phyloP scores from a whole-genome alignment of 1,284 basidiomycete genomes.

The Microbotryomycetes sp. region DNA sequence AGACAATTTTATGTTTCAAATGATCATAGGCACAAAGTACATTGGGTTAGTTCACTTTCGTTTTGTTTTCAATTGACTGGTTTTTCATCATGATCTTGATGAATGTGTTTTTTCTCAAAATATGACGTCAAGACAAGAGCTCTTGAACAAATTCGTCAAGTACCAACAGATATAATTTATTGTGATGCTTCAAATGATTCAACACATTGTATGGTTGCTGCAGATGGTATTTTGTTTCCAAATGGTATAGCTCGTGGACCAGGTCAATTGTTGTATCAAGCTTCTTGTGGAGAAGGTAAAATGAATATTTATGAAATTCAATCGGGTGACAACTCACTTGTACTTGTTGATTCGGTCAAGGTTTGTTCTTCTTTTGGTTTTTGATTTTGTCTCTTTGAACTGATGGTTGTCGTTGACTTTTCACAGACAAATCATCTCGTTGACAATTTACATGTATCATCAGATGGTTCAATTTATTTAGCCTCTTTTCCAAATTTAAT shows the following conservation, averaged over 20 bases:
- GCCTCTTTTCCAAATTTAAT: constrained; percentile 24
- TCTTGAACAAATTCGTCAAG: constrained; percentile 5
- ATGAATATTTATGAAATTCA: constrained; percentile 24
- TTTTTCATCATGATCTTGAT: too few relatives aligned
- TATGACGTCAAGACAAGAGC: constrained; percentile 17
- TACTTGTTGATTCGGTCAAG: constrained; percentile 14
- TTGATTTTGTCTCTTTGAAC: background rate
- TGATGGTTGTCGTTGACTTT: background rate
- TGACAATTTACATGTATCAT: constrained; percentile 32
- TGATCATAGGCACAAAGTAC: constrained; percentile 54
- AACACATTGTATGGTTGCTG: constrained; percentile 24
- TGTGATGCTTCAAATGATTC: constrained; percentile 16
- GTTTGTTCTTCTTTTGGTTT: background rate
- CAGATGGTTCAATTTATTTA: constrained; percentile 22
- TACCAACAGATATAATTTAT: constrained; percentile 28
- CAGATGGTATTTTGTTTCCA: constrained; percentile 26
- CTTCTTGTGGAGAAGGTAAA: constrained; percentile 14
- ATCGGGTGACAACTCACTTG: constrained; percentile 24
- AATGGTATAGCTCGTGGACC: constrained; percentile 30
- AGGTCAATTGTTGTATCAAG: constrained; percentile 24
- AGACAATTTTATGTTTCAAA: constrained; percentile 63
- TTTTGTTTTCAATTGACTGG: background rate
- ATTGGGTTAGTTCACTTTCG: constrained; percentile 47
- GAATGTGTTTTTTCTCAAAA: too few relatives aligned
- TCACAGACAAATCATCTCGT: constrained; percentile 17